Evolutionary conservation across 768 basidiomycete species (phyloP), one percentile per base, ranked within the genome.

Genomic region (Leccinum aurantiacum): DNA sequence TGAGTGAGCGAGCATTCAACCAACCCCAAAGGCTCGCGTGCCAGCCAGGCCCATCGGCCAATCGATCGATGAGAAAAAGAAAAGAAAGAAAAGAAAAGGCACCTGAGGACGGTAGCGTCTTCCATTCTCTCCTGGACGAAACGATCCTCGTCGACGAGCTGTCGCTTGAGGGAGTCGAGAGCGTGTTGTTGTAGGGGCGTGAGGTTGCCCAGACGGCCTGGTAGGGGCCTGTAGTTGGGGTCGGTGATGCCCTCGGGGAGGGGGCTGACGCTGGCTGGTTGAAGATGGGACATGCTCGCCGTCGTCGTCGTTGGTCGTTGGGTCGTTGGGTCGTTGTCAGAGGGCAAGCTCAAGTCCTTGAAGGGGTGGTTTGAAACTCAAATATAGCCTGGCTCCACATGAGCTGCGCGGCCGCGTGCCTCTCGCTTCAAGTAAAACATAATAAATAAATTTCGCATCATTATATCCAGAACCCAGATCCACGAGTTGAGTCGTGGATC

Each of bases 181-280:
- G 85, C 80, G 61, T 85, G 77, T 63, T 82, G 81, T 68, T 93
- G 90, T 7, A 71, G 60, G 0, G 79, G 70, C 1, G 83, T 82
- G 67, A 95, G 81, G 72, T 94, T 93, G n/a, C 93, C 93, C 41
- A 92, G 75, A 31, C 87, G 81, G 15, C 93, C 92, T 19, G 91
- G 86, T 1, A 78, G 77, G 13, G 89, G 88, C 65, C 77, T 83
- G 73, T 86, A 89, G 71, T 81, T 81, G 17, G 85, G 80, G 73
- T 88, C 82, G 3, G 86, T 86, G 60, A 86, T 76, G 58, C 85
- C 85, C 37, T 75, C 75, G 17, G 86, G 85, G 69, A 86, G 75
- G 2, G 81, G 75, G 47, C 82, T 84, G 54, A 80, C 85, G 71
- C 77, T 83, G 53, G 83, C 84, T 19, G 77, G 73, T 59, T 74